Base-by-base conservation (phyloP, 2,329 filamentous ascomycete species). In the Curvularia lunata region DNA sequence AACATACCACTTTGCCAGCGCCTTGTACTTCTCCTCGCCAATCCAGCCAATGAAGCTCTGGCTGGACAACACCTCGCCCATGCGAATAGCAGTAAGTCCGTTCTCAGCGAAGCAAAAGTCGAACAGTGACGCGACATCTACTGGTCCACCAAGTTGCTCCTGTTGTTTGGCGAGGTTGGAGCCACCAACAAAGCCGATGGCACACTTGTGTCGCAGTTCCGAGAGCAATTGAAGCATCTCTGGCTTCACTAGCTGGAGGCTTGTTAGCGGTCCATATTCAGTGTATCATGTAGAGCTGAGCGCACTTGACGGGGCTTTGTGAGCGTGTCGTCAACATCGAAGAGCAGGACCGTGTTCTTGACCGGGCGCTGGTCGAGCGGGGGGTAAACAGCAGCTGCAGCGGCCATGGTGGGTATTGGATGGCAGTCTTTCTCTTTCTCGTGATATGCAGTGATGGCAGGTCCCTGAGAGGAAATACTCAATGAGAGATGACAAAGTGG, bases 91-190 rank as follows among this genome's bases (percentile, higher is more conserved):
- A 1, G 91, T 96, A 67, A 99, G 86, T 10, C 95, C 95, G 81
- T 99, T 99, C 83, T 99, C 95, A 58, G 92, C 84, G 82, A 99
- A 99, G 86, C 90, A 95, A 82, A 91, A 99, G 83, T 99, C 95
- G 83, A 99, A 99, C 72, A 98, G 88, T 61, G 86, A 83, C 51
- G 88, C 92, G 61, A 98, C 94, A 68, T 82, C 77, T 67, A 89
- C 77, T 5, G 65, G 50, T 4, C 86, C 84, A 76, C 92, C 92
- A 61, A 98, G 86, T 82, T 98, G 94, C 80, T 98, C 95, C 80
- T 98, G 92, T 81, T 98, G 95, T 83, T 99, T 98, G 76, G 79
- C 81, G 62, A 97, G 86, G 83, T 98, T 90, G 70, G 91, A 95
- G 76, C 95, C 95, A 72, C 95, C 95, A 61, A 98, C 93, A 81